Conservation (phyloP, 495 filamentous ascomycete species). For the Penicillium macrosclerotiorum region DNA sequence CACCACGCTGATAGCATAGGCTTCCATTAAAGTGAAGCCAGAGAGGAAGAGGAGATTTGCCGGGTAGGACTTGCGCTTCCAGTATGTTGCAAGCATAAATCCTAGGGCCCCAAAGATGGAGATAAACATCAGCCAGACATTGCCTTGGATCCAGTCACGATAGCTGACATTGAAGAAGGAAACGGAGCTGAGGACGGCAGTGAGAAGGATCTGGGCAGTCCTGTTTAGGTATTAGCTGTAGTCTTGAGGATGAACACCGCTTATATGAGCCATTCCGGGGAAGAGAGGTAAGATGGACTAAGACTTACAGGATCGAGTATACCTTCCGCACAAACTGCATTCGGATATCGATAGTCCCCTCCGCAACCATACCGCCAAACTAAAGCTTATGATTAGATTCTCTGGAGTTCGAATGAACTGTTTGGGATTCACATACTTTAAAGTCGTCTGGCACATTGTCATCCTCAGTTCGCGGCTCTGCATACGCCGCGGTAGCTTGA, state of each 20-base stretch:
- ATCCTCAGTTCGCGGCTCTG: constrained; percentile 76
- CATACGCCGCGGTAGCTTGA: constrained; percentile 44
- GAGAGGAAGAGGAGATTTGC: constrained; percentile 90
- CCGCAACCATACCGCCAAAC: constrained; percentile 88
- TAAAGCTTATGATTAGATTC: constrained; percentile 24
- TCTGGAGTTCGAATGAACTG: background rate
- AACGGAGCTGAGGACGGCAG: constrained; percentile 74
- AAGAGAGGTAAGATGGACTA: background rate
- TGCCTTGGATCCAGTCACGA: constrained; percentile 80
- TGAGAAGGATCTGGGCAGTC: constrained; percentile 84
- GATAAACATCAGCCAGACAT: constrained; percentile 80
- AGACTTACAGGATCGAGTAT: constrained; percentile 72
- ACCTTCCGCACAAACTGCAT: constrained; percentile 98
- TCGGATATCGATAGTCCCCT: constrained; percentile 90
- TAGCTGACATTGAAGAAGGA: constrained; percentile 80
- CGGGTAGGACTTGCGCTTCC: constrained; percentile 97
- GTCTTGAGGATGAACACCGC: no score
- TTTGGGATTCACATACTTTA: constrained; percentile 55
- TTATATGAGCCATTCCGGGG: background rate
- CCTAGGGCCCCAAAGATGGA: constrained; percentile 77
- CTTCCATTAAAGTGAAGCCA: constrained; percentile 88
- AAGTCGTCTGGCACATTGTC: constrained; percentile 97
- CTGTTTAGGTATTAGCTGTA: constrained; percentile 34
- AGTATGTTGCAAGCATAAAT: constrained; percentile 87
- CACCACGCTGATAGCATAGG: constrained; percentile 89